These are phyloP conservation scores for Ballota nigra DNA, from an alignment of 257 asterid species.

Conservation along the genomic window DNA sequence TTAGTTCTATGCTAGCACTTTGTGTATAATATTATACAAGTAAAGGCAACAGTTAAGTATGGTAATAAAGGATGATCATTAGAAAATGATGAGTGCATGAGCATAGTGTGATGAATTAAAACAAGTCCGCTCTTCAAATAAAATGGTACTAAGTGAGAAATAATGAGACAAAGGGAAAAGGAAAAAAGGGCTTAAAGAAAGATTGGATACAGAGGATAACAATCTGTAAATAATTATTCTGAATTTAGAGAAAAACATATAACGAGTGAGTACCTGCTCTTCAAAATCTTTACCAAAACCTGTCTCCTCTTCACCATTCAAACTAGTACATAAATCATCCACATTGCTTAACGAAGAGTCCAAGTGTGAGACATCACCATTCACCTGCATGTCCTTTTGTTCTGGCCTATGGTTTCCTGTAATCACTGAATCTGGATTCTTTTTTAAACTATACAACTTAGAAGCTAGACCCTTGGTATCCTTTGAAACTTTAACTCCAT, in stretches of 20 bases:
- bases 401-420: slow-evolving; percentile 37
- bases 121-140: neutral
- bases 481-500: slow-evolving; percentile 57
- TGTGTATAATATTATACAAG: neutral
- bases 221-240: neutral
- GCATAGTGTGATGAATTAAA: neutral
- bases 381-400: slow-evolving; percentile 36
- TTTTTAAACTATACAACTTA: slow-evolving; percentile 64
- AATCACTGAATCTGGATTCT: slow-evolving; percentile 48
- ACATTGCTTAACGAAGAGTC: slow-evolving; percentile 38
- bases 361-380: slow-evolving; percentile 43
- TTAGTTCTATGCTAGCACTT: neutral
- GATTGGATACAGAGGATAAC: neutral
- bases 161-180: neutral
- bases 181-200: neutral
- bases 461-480: slow-evolving; percentile 73
- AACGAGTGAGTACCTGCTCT: slow-evolving; percentile 64
- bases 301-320: slow-evolving; percentile 46
- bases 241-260: slow-evolving; percentile 2
- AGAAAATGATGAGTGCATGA: neutral
- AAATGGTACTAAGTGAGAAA: neutral
- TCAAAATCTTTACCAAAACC: slow-evolving; percentile 77
- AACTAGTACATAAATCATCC: slow-evolving; percentile 34
- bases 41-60: neutral
- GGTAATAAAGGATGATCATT: neutral